Evolutionary conservation across 2,329 filamentous ascomycete genomes (phyloP).

Genomic region (Penicillium sp.): DNA sequence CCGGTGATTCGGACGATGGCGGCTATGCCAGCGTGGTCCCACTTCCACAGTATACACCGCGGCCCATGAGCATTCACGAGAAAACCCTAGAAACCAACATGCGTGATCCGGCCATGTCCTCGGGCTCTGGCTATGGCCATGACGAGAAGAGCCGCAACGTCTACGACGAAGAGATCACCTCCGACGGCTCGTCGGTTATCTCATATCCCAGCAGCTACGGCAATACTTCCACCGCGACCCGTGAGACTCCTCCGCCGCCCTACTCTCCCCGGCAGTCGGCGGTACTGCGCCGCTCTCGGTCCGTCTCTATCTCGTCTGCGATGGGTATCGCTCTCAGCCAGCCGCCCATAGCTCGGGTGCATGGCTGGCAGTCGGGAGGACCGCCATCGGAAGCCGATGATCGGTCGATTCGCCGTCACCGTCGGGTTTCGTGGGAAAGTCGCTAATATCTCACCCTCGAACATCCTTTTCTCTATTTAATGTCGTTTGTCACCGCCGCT

Average conservation of each 20-base stretch:
- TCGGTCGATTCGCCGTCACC: constrained; percentile 20
- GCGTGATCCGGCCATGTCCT: constrained; percentile 29
- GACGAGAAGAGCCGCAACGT: constrained; percentile 33
- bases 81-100: constrained; percentile 38
- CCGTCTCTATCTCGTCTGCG: constrained; percentile 32
- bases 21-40: constrained; percentile 34
- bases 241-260: constrained; percentile 42
- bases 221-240: constrained; percentile 43
- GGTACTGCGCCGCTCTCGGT: constrained; percentile 30
- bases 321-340: constrained; percentile 23
- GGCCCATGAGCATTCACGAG: constrained; percentile 37
- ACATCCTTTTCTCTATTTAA: background rate
- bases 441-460: constrained; percentile 9
- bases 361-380: constrained; percentile 29
- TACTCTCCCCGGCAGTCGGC: constrained; percentile 35
- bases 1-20: constrained; percentile 22
- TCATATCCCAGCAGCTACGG: constrained; percentile 44
- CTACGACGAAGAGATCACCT: constrained; percentile 32
- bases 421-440: constrained; percentile 29
- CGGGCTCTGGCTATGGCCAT: constrained; percentile 12
- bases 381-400: constrained; percentile 22
- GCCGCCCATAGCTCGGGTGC: constrained; percentile 24
- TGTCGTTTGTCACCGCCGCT: background rate
- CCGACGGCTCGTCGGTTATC: constrained; percentile 39
- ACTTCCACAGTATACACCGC: constrained; percentile 41